Conservation (phyloP, 768 basidiomycete species). For the Albatrellus ellisii region DNA sequence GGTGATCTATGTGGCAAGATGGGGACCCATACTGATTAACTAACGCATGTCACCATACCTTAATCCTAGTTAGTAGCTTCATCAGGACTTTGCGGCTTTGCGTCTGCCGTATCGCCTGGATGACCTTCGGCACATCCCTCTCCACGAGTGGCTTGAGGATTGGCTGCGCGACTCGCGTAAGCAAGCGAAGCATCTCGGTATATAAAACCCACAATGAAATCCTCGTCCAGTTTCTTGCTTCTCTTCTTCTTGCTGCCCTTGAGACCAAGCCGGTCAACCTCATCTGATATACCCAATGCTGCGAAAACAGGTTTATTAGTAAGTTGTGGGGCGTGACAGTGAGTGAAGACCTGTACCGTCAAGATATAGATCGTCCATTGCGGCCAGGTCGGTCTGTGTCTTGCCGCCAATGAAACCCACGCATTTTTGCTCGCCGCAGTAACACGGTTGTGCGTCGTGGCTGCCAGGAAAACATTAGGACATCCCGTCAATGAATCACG, state of each 20-base stretch:
- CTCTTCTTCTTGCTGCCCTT: conserved; percentile 87
- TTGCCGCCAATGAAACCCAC: conserved; percentile 96
- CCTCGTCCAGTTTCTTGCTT: conserved; percentile 87
- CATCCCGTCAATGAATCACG: not conserved
- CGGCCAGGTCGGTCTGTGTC: conserved; percentile 90
- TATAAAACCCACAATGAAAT: conserved; percentile 54
- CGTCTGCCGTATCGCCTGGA: conserved; percentile 85
- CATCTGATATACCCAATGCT: conserved; percentile 93
- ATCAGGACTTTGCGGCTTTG: conserved; percentile 67
- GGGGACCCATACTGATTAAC: too few species aligned
- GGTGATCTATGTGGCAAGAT: conserved; percentile 57
- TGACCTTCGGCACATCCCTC: conserved; percentile 81
- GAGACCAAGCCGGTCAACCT: conserved; percentile 67
- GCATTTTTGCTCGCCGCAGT: conserved; percentile 92
- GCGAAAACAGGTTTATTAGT: conserved; percentile 3
- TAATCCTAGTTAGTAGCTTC: conserved; percentile 77
- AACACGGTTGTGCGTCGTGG: conserved; percentile 89
- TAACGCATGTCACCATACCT: conserved; percentile 31
- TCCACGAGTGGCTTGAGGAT: conserved; percentile 59
- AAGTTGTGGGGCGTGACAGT: not conserved
- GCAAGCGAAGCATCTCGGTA: not conserved
- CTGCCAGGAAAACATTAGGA: conserved; percentile 26
- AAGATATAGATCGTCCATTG: conserved; percentile 90
- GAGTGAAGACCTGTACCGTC: conserved; percentile 42
- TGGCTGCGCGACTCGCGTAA: conserved; percentile 34